Conservation (phyloP, 1,284 basidiomycete species). For the Inonotus hispidus region DNA sequence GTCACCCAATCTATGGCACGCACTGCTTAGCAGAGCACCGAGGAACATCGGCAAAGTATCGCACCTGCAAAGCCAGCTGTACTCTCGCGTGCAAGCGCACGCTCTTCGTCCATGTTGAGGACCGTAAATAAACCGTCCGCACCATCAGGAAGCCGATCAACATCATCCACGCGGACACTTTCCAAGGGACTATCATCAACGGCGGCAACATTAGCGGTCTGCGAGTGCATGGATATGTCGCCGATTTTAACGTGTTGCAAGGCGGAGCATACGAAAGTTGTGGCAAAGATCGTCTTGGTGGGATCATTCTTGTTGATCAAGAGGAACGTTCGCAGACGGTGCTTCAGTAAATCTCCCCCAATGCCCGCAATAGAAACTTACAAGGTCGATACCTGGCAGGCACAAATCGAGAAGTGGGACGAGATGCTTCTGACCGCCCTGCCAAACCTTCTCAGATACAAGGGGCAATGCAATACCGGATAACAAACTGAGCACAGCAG, state of each 20-base stretch:
- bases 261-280: conserved; percentile 74
- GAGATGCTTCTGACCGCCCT: conserved; percentile 85
- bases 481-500: conserved; percentile 87
- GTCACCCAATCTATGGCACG: conserved; percentile 73
- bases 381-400: conserved; percentile 87
- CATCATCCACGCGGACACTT: conserved; percentile 46
- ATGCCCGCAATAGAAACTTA: conserved; percentile 30
- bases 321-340: conserved; percentile 20
- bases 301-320: conserved; percentile 77
- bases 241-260: conserved; percentile 81
- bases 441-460: conserved; percentile 72
- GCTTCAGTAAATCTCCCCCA: conserved; percentile 89
- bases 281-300: conserved; percentile 80
- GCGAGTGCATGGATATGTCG: conserved; percentile 59
- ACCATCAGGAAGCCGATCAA: conserved; percentile 46
- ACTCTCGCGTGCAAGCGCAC: conserved; percentile 67
- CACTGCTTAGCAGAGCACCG: neutral
- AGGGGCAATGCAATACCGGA: conserved; percentile 77
- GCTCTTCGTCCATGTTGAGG: conserved; percentile 67
- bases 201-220: conserved; percentile 44
- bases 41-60: conserved; percentile 12
- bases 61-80: conserved; percentile 76
- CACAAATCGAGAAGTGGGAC: conserved; percentile 87
- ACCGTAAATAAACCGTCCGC: conserved; percentile 45
- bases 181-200: conserved; percentile 48